Evolutionary conservation across 78 protist genomes (phyloP).

Genomic region (Dictyostelium firmibasis): DNA sequence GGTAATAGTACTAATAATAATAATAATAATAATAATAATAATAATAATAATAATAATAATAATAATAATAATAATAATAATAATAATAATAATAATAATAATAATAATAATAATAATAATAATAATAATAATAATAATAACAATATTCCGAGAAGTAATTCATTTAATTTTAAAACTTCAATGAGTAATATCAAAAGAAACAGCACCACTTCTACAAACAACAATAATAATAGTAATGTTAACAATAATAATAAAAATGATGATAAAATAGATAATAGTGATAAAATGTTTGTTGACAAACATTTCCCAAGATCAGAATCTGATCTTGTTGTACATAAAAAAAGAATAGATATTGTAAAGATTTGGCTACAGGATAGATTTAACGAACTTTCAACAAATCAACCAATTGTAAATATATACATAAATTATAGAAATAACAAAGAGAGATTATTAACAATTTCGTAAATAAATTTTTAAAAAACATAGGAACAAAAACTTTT

Average conservation of each 20-base stretch:
- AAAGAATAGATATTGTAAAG: conserved; percentile 24
- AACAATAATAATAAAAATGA: neutral
- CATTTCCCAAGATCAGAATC: conserved; percentile 37
- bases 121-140: neutral
- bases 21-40: too few species aligned
- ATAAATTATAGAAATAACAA: neutral
- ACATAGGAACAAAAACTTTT: conserved; percentile 39
- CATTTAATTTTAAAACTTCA: neutral
- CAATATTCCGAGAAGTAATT: neutral
- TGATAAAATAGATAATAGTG: neutral
- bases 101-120: neutral
- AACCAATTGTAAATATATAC: neutral
- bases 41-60: neutral
- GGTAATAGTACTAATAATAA: too few species aligned
- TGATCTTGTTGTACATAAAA: conserved; percentile 27
- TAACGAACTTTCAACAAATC: conserved; percentile 2
- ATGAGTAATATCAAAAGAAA: neutral
- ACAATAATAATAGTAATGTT: neutral
- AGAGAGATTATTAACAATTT: neutral
- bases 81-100: neutral
- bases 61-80: neutral
- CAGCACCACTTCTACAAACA: neutral
- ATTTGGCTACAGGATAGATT: conserved; percentile 50
- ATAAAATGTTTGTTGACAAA: conserved; percentile 44
- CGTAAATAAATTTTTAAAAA: neutral